A percentile compares a stretch with the other conserved stretches of the same genome.
These are phyloP conservation scores for Tylopilus plumbeoviolaceoides DNA, from an alignment of 768 basidiomycete species.

Conservation along the genomic window DNA sequence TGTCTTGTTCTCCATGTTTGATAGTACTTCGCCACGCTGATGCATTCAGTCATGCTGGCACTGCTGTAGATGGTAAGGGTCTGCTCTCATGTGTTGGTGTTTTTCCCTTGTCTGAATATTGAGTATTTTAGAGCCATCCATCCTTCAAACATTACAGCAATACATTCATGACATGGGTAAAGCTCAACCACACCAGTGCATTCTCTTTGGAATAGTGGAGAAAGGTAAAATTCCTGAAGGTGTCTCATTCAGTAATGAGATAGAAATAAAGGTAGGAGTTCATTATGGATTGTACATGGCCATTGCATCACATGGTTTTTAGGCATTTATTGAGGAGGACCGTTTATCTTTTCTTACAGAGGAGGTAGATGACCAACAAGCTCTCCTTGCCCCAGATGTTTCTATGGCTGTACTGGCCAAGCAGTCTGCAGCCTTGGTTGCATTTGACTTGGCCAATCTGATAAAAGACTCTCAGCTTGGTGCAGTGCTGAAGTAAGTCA, in stretches of 20 bases:
- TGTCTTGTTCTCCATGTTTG: constrained; percentile 78
- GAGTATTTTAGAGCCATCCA: constrained; percentile 46
- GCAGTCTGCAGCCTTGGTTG: constrained; percentile 89
- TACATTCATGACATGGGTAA: constrained; percentile 59
- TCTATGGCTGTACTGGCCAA: constrained; percentile 67
- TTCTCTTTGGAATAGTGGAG: constrained; percentile 72
- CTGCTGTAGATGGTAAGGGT: constrained; percentile 53
- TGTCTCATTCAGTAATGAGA: constrained; percentile 83
- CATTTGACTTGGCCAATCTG: constrained; percentile 73
- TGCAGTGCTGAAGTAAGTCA: constrained; percentile 32
- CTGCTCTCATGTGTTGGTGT: background rate
- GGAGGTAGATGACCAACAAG: constrained; percentile 36
- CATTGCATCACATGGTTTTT: background rate
- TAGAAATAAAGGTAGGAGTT: constrained; percentile 60
- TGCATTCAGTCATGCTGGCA: constrained; percentile 66
- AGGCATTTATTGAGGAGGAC: constrained; percentile 82
- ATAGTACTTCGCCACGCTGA: constrained; percentile 78
- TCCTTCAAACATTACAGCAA: constrained; percentile 58
- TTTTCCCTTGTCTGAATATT: background rate
- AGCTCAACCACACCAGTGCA: constrained; percentile 61
- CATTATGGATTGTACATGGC: background rate
- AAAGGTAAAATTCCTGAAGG: constrained; percentile 57
- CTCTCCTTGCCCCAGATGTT: constrained; percentile 67
- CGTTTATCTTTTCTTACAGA: constrained; percentile 55
- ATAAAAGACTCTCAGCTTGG: constrained; percentile 53